phyloP scores from a whole-genome alignment of 768 basidiomycete species.

The Lepiota venenata region DNA sequence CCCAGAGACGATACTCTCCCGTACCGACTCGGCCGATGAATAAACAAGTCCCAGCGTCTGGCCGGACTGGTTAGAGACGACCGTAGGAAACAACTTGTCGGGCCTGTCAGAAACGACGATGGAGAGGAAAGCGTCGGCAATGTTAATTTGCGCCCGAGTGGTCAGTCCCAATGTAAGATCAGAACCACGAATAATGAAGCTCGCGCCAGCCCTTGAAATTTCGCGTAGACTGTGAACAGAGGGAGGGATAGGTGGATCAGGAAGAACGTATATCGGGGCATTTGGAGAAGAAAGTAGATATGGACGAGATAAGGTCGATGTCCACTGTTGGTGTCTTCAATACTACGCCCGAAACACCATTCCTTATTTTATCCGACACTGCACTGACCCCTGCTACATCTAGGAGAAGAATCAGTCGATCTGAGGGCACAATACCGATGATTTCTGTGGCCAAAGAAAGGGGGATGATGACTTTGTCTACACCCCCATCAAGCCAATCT shows the following conservation, averaged over 20 bases:
- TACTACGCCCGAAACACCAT: slow-evolving; percentile 73
- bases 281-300: slow-evolving; percentile 72
- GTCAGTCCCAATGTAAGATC: slow-evolving; percentile 60
- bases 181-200: slow-evolving; percentile 67
- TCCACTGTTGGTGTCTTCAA: slow-evolving; percentile 74
- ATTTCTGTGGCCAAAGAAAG: slow-evolving; percentile 63
- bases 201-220: slow-evolving; percentile 54
- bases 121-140: slow-evolving; percentile 85
- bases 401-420: slow-evolving; percentile 73
- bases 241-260: slow-evolving; percentile 45
- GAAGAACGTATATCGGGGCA: slow-evolving; percentile 60
- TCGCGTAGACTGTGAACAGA: slow-evolving; percentile 59
- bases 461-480: slow-evolving; percentile 76
- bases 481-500: slow-evolving; percentile 72
- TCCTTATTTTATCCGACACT: slow-evolving; percentile 71
- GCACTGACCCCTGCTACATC: slow-evolving; percentile 72
- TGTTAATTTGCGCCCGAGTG: slow-evolving; percentile 57
- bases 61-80: slow-evolving; percentile 79
- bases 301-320: slow-evolving; percentile 71
- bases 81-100: slow-evolving; percentile 91
- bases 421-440: slow-evolving; percentile 62
- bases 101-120: slow-evolving; percentile 80
- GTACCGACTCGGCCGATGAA: slow-evolving; percentile 83
- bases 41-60: slow-evolving; percentile 91
- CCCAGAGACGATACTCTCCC: slow-evolving; percentile 82